Evolutionary conservation across 2,329 filamentous ascomycete species (phyloP).

Genomic region (Beauveria varroae): DNA sequence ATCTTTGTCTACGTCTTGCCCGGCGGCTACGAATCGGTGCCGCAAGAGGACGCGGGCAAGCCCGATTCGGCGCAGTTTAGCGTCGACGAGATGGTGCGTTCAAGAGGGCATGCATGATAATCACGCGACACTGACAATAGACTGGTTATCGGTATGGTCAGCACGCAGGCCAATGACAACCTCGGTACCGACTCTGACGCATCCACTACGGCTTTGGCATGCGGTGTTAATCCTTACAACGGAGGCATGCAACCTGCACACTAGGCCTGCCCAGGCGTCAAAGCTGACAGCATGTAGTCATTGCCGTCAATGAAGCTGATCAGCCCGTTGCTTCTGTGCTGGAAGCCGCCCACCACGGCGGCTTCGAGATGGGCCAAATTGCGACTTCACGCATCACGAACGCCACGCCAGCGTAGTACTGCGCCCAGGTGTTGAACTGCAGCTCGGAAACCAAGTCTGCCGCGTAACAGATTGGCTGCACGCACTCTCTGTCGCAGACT

Average conservation of each 20-base stretch:
- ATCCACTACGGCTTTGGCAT: slow-evolving; percentile 18
- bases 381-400: slow-evolving; percentile 19
- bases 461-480: slow-evolving; percentile 18
- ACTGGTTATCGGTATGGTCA: slow-evolving; percentile 17
- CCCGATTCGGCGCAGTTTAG: slow-evolving; percentile 16
- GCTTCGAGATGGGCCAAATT: slow-evolving; percentile 18
- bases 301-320: slow-evolving; percentile 18
- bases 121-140: neutral
- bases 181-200: slow-evolving; percentile 20
- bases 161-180: slow-evolving; percentile 17
- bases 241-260: slow-evolving; percentile 11
- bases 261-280: no score
- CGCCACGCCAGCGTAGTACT: slow-evolving; percentile 19
- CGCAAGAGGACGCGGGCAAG: slow-evolving; percentile 17
- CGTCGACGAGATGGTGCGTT: slow-evolving; percentile 17
- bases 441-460: slow-evolving; percentile 20
- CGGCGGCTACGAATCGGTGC: slow-evolving; percentile 23
- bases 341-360: slow-evolving; percentile 19
- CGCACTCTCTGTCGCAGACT: slow-evolving; percentile 16
- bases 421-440: slow-evolving; percentile 17
- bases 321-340: slow-evolving; percentile 18
- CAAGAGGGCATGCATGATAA: neutral
- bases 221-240: slow-evolving; percentile 20
- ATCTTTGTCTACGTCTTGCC: slow-evolving; percentile 26
- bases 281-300: slow-evolving; percentile 9